Base-by-base conservation (phyloP, 2,329 filamentous ascomycete species). In the Calonectria hongkongensis region DNA sequence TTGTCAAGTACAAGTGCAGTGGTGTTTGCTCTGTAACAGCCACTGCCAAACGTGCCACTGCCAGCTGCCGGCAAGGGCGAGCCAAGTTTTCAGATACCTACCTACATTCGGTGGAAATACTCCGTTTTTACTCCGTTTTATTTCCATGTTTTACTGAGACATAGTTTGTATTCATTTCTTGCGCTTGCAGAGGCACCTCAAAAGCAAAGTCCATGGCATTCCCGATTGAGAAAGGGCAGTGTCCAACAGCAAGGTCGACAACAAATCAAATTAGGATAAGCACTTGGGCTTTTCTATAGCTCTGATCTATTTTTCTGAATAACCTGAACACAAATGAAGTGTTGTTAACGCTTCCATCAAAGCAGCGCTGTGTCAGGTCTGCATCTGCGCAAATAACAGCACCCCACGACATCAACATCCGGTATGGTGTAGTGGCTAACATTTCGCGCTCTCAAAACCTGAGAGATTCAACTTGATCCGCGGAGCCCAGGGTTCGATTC, bases 381-480 rank as follows among this genome's bases (percentile, higher is more conserved):
- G 27, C 41, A n/a, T 43, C 5, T 62, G 16, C 4, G 39, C 25
- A 30, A 62, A 27, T 43, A 45, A 8, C n/a, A 10, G 27, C 39
- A 6, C 27, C 25, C 16, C 3, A 21, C 15, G 25, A 13, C 27
- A 47, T 33, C 30, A 48, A 36, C 39, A 73, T 79, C 77, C 77
- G 77, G 76, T 78, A 79, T 79, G 77, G 77, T 79, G 77, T 79
- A 79, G 75, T 79, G 77, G 77, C 76, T 74, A 78, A 78, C 76
- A 78, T 78, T 77, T 76, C 73, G 72, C 76, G 76, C 68, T 67
- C 71, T 71, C 68, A 78, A 67, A 64, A 73, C 51, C 21, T 76
- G 70, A 75, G 72, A 6, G 75, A 78, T 60, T 27, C 70, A 56
- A 47, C n/a, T 74, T 13, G 56, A 62, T 62, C 56, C 76, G 76